Percentiles rank a stretch among this genome's conserved stretches.
Conservation (phyloP, 2,329 filamentous ascomycete species). For the Talaromyces sp. region DNA sequence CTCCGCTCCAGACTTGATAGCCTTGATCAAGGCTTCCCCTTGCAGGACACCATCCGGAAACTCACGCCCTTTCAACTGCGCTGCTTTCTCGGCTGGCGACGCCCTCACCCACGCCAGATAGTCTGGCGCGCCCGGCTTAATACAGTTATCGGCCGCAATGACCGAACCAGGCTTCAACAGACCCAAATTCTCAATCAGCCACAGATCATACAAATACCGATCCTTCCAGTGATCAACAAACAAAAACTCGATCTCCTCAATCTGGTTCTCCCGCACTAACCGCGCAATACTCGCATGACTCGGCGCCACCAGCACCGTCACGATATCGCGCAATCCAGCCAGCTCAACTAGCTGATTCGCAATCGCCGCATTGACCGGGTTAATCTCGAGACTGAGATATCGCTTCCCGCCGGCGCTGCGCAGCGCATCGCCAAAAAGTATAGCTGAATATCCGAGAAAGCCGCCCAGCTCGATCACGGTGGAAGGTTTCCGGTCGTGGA, state of each 20-base stretch:
- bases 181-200: slow-evolving; percentile 67
- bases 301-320: slow-evolving; percentile 65
- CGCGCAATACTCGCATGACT: slow-evolving; percentile 61
- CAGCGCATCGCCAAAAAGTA: slow-evolving; percentile 66
- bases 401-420: slow-evolving; percentile 57
- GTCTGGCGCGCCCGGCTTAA: slow-evolving; percentile 30
- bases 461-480: slow-evolving; percentile 74
- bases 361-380: slow-evolving; percentile 67
- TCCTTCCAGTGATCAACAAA: slow-evolving; percentile 81
- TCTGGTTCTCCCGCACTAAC: slow-evolving; percentile 48
- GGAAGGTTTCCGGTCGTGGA: slow-evolving; percentile 60
- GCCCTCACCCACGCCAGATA: slow-evolving; percentile 8
- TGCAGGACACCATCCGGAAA: slow-evolving; percentile 50
- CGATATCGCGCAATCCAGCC: slow-evolving; percentile 64
- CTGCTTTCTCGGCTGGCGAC: not conserved
- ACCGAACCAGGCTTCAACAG: slow-evolving; percentile 48
- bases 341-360: slow-evolving; percentile 65
- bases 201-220: slow-evolving; percentile 67
- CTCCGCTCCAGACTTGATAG: slow-evolving; percentile 19
- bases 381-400: slow-evolving; percentile 69
- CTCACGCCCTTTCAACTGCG: slow-evolving; percentile 27
- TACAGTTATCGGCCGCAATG: slow-evolving; percentile 41
- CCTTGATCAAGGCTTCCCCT: slow-evolving; percentile 18
- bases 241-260: slow-evolving; percentile 62
- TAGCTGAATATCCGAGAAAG: slow-evolving; percentile 76